Evolutionary conservation across 164 flowering plant genomes (phyloP), one percentile per base, ranked within the genome.

Genomic region (Liriodendron chinense): DNA sequence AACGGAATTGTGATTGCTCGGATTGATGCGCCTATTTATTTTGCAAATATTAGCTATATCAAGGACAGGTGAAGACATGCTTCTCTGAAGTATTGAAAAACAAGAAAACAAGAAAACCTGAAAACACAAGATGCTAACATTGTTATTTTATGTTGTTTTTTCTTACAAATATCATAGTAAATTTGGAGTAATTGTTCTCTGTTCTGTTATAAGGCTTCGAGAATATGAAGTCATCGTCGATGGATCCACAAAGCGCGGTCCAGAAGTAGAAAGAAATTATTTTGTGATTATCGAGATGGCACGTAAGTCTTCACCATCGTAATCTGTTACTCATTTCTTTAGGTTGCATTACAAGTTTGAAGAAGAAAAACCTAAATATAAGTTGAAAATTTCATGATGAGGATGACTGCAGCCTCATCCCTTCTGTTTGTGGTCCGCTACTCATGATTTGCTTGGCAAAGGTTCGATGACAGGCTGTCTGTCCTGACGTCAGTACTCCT

Each of bases 251-350:
- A 87, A 82, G 73, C 97, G 94, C 47, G 98, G 98, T 59, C 94
- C 96, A 53, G 98, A 93, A 85, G 97, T 93, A 74, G 92, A 89
- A 78, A 85, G 93, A 83, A 80, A 92, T 64, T 85, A 93, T 74
- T 94, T 94, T 83, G 94, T 94, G 75, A 92, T 96, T 72, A 48
- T 96, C 26, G 99, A 94, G 88, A 84, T 96, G 98, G 85, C 99
- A 75, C 98, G 98, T 96, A 86, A 89, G 99, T 88, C 20, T 67
- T 77, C 61, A 23, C 24, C 56, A 18, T 34, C 43, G 5, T 4
- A 34, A 2, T 69, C 68, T 53, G 20, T 5, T 68, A 47, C 61
- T 73, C 49, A 18, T 64, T 24, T 71, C 16, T 72, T 34, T 67
- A 26, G 25, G 47, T 47, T 4, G 1, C 8, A 12, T 26, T 34